Conservation (phyloP, 2,329 filamentous ascomycete genomes). For the Capronia epimyces region DNA sequence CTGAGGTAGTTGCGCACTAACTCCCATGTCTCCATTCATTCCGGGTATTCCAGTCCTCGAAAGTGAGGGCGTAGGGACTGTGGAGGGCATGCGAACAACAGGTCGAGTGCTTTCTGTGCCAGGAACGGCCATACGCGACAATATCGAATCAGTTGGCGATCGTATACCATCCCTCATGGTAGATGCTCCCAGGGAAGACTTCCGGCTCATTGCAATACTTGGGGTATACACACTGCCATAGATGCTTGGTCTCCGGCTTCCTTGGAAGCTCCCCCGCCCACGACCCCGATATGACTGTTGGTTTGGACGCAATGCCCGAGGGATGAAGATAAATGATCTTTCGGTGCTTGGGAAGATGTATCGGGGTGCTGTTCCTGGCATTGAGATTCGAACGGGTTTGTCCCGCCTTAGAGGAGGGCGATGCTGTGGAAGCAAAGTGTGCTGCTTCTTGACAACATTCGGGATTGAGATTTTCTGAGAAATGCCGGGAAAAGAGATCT, state of each 20-base stretch:
- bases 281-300: conserved; percentile 69
- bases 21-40: conserved; percentile 12
- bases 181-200: conserved; percentile 64
- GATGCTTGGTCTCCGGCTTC: conserved; percentile 72
- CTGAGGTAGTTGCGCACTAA: conserved; percentile 45
- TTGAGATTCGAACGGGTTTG: conserved; percentile 89
- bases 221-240: conserved; percentile 82
- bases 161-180: conserved; percentile 64
- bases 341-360: conserved; percentile 90
- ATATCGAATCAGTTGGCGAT: conserved; percentile 73
- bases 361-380: conserved; percentile 67
- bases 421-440: conserved; percentile 91
- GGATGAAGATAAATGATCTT: conserved; percentile 96
- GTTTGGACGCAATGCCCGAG: conserved; percentile 84
- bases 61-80: conserved; percentile 33
- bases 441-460: conserved; percentile 75
- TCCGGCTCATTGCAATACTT: conserved; percentile 79
- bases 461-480: conserved; percentile 64
- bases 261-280: conserved; percentile 66
- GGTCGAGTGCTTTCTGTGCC: conserved; percentile 57
- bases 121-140: conserved; percentile 60
- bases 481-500: conserved; percentile 74
- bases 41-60: conserved; percentile 10
- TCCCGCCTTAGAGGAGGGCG: conserved; percentile 88
- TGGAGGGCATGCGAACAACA: conserved; percentile 76